Evolutionary conservation across 108 stramenopile species (phyloP).

Genomic region (Pseudonitzschia delicatissima): DNA sequence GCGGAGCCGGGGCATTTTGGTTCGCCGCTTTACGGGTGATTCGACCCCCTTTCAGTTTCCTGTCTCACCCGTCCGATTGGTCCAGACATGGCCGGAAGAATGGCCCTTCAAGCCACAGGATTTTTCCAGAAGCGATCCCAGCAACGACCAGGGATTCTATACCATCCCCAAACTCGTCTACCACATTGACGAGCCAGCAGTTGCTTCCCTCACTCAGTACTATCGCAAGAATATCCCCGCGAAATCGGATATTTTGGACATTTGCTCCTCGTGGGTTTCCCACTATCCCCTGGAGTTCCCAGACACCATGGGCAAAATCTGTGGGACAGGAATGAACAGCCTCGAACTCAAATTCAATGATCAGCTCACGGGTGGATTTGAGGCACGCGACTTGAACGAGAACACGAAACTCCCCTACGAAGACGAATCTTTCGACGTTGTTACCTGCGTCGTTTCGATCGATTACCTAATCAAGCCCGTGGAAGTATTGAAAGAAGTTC

Average conservation of each 20-base stretch:
- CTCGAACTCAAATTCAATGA: slow-evolving; percentile 88
- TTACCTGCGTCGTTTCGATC: slow-evolving; percentile 94
- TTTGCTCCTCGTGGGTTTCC: slow-evolving; percentile 93
- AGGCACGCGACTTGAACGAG: slow-evolving; percentile 83
- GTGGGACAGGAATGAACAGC: slow-evolving; percentile 87
- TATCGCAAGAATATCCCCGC: slow-evolving; percentile 81
- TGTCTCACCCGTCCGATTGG: slow-evolving; percentile 53
- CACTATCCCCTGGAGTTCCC: slow-evolving; percentile 83
- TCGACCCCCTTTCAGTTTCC: slow-evolving; percentile 78
- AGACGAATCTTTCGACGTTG: slow-evolving; percentile 86
- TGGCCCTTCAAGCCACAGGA: slow-evolving; percentile 77
- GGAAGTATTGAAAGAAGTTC: slow-evolving; percentile 84
- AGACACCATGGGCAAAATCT: slow-evolving; percentile 70
- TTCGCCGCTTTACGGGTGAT: slow-evolving; percentile 81
- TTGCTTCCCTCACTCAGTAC: slow-evolving; percentile 83
- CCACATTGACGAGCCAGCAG: slow-evolving; percentile 92
- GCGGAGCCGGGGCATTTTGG: slow-evolving; percentile 73
- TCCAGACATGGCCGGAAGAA: slow-evolving; percentile 82
- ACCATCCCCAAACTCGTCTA: slow-evolving; percentile 84
- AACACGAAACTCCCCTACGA: slow-evolving; percentile 70
- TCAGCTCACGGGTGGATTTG: slow-evolving; percentile 86
- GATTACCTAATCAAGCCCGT: slow-evolving; percentile 91
- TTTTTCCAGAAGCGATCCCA: slow-evolving; percentile 83
- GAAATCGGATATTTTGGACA: slow-evolving; percentile 84
- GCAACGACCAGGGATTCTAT: slow-evolving; percentile 84